Conservation (phyloP, 805 yeast species). For the Candida railenensis region DNA sequence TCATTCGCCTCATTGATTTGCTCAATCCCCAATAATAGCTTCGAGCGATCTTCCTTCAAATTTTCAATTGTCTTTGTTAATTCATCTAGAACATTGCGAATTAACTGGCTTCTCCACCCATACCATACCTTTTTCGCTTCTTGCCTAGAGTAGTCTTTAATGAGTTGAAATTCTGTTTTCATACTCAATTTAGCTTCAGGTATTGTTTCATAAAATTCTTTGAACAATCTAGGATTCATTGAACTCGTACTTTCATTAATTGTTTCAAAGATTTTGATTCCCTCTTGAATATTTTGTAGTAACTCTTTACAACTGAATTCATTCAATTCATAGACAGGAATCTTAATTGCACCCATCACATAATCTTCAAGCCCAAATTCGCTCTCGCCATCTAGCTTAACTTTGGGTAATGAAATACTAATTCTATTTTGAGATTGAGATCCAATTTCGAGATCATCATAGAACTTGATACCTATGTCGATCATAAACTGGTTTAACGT, state of each 20-base stretch:
- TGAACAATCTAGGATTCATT: constrained; percentile 50
- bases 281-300: constrained; percentile 48
- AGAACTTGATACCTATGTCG: constrained; percentile 42
- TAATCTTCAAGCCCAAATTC: constrained; percentile 30
- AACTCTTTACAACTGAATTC: constrained; percentile 57
- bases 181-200: constrained; percentile 38
- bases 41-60: constrained; percentile 4
- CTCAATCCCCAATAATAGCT: constrained; percentile 5
- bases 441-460: constrained; percentile 44
- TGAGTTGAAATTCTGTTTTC: constrained; percentile 47
- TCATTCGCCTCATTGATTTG: constrained; percentile 9
- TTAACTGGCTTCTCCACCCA: constrained; percentile 57
- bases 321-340: constrained; percentile 47
- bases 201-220: constrained; percentile 44
- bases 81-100: constrained; percentile 42
- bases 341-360: constrained; percentile 35
- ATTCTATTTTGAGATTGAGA: constrained; percentile 21
- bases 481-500: constrained; percentile 37
- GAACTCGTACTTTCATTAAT: constrained; percentile 45
- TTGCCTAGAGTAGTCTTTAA: constrained; percentile 51
- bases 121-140: constrained; percentile 61
- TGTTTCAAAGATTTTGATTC: constrained; percentile 45
- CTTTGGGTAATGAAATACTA: constrained; percentile 16
- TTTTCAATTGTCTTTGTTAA: constrained; percentile 14
- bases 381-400: neutral